Percentiles rank a stretch among this genome's conserved stretches.
Evolutionary conservation across 1,284 basidiomycete genomes (phyloP).

Genomic region (Puccinia triticina): DNA sequence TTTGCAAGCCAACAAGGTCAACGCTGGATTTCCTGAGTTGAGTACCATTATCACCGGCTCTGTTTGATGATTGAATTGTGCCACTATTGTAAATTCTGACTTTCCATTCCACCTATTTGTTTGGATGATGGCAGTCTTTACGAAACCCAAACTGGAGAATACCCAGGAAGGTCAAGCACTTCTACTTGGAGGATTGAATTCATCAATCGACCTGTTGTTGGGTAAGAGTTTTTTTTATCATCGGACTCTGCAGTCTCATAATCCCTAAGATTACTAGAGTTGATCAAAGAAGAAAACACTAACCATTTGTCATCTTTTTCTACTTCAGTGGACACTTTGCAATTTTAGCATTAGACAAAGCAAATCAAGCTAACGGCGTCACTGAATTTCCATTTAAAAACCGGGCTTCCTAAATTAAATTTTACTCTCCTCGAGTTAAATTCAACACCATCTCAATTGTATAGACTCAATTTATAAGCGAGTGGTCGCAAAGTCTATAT

Average conservation of each 20-base stretch:
- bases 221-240: slow-evolving; percentile 48
- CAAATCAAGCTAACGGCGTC: slow-evolving; percentile 58
- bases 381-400: slow-evolving; percentile 40
- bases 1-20: slow-evolving; percentile 57
- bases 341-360: slow-evolving; percentile 58
- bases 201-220: slow-evolving; percentile 59
- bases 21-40: slow-evolving; percentile 60
- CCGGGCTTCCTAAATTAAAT: no score
- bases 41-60: no score
- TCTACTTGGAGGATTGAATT: slow-evolving; percentile 59
- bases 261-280: no score
- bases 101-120: not conserved
- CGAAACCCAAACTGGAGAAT: slow-evolving; percentile 54
- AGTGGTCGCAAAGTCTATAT: no score
- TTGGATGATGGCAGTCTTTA: slow-evolving; percentile 55
- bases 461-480: no score
- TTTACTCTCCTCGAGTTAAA: no score
- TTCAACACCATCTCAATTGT: no score
- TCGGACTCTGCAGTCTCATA: no score
- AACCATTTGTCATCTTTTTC: no score
- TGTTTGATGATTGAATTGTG: no score
- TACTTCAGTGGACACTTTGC: slow-evolving; percentile 58
- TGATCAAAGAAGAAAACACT: not conserved
- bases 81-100: not conserved
- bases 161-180: slow-evolving; percentile 53